Conservation (phyloP, 208 protist genomes). For the Sergeia podlipaevii region DNA sequence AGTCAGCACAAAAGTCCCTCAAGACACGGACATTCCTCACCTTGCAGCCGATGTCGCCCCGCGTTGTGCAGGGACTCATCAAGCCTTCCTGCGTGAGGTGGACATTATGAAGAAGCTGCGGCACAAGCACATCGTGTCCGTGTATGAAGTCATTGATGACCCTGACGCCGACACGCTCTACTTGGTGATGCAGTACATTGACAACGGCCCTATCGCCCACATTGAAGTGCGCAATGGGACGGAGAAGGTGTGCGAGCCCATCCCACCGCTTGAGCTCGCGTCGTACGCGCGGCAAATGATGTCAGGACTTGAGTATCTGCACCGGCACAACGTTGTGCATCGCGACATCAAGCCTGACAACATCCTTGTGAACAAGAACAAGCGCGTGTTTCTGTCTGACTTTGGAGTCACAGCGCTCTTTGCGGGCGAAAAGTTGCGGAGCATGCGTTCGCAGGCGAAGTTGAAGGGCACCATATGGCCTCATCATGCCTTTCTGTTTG, state of each 20-base stretch:
- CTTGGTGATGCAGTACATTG: conserved; percentile 93
- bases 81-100: conserved; percentile 82
- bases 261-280: conserved; percentile 27
- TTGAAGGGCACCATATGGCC: conserved; percentile 76
- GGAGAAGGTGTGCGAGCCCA: conserved; percentile 33
- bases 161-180: conserved; percentile 83
- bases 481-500: conserved; percentile 72
- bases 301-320: conserved; percentile 60
- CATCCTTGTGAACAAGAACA: conserved; percentile 58
- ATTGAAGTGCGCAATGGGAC: conserved; percentile 18
- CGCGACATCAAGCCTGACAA: conserved; percentile 90
- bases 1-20: no score
- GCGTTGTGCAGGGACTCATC: no score
- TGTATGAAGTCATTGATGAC: conserved; percentile 97
- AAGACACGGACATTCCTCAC: no score
- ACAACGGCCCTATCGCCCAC: conserved; percentile 49
- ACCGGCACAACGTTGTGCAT: conserved; percentile 75
- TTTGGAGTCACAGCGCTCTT: conserved; percentile 83
- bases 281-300: conserved; percentile 52
- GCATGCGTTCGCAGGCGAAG: conserved; percentile 34
- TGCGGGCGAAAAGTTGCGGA: conserved; percentile 36
- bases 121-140: conserved; percentile 93
- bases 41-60: no score
- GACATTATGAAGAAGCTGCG: conserved; percentile 95
- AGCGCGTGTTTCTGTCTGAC: conserved; percentile 67